Evolutionary conservation across 176 grass and related monocot species (phyloP).

Genomic region (Oryza brachyantha): DNA sequence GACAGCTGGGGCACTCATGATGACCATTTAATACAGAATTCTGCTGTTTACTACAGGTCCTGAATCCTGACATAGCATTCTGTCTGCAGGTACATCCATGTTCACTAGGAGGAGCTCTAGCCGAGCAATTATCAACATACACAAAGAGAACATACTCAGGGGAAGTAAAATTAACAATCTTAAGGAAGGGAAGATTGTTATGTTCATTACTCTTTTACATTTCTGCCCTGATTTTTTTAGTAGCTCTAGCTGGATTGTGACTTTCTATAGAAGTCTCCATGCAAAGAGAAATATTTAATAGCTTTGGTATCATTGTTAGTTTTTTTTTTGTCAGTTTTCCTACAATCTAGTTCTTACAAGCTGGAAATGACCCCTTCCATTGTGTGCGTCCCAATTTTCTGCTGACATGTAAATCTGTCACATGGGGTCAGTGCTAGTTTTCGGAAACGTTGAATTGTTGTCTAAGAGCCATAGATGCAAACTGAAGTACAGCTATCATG

Average conservation of each 20-base stretch:
- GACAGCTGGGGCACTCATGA: background rate
- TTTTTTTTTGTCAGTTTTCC: background rate
- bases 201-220: constrained; percentile 25
- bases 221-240: constrained; percentile 20
- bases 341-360: constrained; percentile 23
- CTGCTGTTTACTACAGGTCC: background rate
- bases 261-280: constrained; percentile 34
- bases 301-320: background rate
- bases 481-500: background rate
- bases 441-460: background rate
- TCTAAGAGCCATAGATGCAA: background rate
- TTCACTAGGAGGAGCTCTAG: background rate
- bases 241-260: constrained; percentile 5
- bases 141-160: background rate
- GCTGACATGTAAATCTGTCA: constrained; percentile 29
- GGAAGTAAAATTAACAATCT: constrained; percentile 28
- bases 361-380: constrained; percentile 15
- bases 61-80: background rate
- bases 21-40: background rate
- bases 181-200: constrained; percentile 30
- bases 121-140: constrained; percentile 4
- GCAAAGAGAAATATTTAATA: constrained; percentile 38
- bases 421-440: constrained; percentile 8
- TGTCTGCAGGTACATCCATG: constrained; percentile 2
- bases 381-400: constrained; percentile 12